A percentile compares a stretch with the other conserved stretches of the same genome.
Evolutionary conservation across 257 asterid genomes (phyloP).

Genomic region (Nicotiana noctiflora): DNA sequence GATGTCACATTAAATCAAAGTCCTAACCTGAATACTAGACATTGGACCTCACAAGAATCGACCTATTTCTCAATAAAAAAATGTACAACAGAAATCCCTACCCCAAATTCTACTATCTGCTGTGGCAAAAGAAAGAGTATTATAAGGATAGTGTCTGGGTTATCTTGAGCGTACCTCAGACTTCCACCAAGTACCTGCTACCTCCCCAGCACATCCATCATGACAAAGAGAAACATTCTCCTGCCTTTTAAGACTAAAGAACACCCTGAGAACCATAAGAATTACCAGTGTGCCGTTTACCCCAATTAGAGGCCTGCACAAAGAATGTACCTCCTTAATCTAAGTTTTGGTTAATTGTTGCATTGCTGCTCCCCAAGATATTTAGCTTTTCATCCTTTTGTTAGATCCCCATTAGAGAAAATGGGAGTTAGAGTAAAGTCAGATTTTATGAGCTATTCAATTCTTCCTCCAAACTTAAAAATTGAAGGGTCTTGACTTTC

Average conservation of each 20-base stretch:
- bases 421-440: not conserved
- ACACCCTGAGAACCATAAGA: slow-evolving; percentile 8
- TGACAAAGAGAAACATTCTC: not conserved
- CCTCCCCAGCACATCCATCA: not conserved
- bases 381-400: slow-evolving; percentile 2
- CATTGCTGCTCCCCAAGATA: not conserved
- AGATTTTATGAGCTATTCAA: not conserved
- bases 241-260: not conserved
- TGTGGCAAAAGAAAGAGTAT: not conserved
- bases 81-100: slow-evolving; percentile 4
- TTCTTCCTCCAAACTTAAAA: slow-evolving; percentile 7
- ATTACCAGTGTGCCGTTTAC: not conserved
- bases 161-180: not conserved
- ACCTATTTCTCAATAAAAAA: slow-evolving; percentile 2
- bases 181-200: not conserved
- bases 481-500: slow-evolving; percentile 14
- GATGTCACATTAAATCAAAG: not conserved
- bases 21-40: not conserved
- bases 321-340: slow-evolving; percentile 9
- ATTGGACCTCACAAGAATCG: slow-evolving; percentile 3
- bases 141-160: not conserved
- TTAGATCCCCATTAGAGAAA: not conserved
- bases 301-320: slow-evolving; percentile 17
- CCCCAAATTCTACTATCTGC: slow-evolving; percentile 1
- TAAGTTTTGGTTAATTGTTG: slow-evolving; percentile 12